Base-by-base conservation (phyloP, 371 early-diverging fungal genomes). In the Basidiobolus heterosporus region DNA sequence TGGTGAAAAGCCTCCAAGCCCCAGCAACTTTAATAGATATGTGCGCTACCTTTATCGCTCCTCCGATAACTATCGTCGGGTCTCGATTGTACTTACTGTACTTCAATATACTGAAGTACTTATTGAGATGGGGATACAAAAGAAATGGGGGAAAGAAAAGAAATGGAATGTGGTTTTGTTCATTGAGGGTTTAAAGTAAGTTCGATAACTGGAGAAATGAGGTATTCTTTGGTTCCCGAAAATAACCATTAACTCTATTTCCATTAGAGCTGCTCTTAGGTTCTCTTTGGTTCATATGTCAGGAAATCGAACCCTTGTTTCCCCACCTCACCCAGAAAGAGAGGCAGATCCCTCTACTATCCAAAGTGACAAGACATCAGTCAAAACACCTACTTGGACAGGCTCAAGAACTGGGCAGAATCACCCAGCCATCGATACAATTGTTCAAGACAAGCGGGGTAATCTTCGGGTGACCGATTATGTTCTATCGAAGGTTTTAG, bases 11-110 rank as follows among this genome's bases (percentile, higher is more conserved):
- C 59, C 58, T 18, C 62, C 61, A 21, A 56, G 53, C n/a, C 70
- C 76, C n/a, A 67, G 78, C 3, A 57, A 67, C n/a, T 75, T 82
- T 61, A 92, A 87, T 64, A 74, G 77, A 52, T 95, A 90, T 62
- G 80, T 77, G 15, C 70, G 69, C 0, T 66, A 60, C 45, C 71
- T 82, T 68, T 58, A 73, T 15, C 56, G 52, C 15, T 47, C 59
- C 1, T 72, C 69, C 1, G 46, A 64, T 2, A 54, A 73, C 1
- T 79, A 82, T 55, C 67, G 70, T 24, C 40, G 58, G 0, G 60
- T 79, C 6, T 70, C 87, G 1, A 64, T 73, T 22, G 35, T 74
- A 6, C 55, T 91, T 45, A 80, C 88, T 14, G 52, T 85, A 1
- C 64, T 88, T 42, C 74, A 83, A 50, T 75, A 78, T 55, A 74